Conservation (phyloP, 768 basidiomycete species). For the Dioszegia aurantiaca region DNA sequence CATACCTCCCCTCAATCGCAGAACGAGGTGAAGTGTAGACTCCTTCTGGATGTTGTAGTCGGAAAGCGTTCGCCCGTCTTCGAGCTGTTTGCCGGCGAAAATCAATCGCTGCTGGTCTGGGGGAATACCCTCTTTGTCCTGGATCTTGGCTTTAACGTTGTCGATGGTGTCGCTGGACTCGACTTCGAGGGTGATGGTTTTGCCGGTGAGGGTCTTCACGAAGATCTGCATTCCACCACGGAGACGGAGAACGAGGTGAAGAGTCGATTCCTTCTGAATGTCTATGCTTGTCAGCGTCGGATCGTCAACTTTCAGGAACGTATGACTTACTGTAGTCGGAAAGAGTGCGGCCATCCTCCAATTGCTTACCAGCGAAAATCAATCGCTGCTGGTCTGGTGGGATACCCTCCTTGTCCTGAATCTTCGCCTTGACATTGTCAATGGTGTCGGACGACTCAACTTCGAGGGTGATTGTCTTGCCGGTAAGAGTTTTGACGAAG, state of each 20-base stretch:
- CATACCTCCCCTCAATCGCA: slow-evolving; percentile 85
- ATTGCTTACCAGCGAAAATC: slow-evolving; percentile 88
- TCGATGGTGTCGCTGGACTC: too few relatives aligned
- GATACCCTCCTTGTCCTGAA: slow-evolving; percentile 92
- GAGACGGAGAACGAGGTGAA: slow-evolving; percentile 67
- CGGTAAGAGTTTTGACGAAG: slow-evolving; percentile 58
- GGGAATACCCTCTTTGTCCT: too few relatives aligned
- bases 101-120: slow-evolving; percentile 50
- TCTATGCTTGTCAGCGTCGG: slow-evolving; percentile 15
- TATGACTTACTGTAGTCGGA: slow-evolving; percentile 60
- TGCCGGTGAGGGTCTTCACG: slow-evolving; percentile 53
- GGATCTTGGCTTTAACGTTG: too few relatives aligned
- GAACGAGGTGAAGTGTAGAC: slow-evolving; percentile 58
- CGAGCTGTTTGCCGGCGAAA: slow-evolving; percentile 51
- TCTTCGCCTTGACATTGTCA: slow-evolving; percentile 91
- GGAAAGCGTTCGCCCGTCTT: slow-evolving; percentile 43
- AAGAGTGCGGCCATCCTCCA: slow-evolving; percentile 87
- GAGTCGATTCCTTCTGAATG: slow-evolving; percentile 53
- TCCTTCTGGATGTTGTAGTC: slow-evolving; percentile 68
- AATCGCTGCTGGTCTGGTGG: slow-evolving; percentile 89
- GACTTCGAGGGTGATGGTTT: too few relatives aligned
- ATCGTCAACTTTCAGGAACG: slow-evolving; percentile 61
- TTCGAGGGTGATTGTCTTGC: slow-evolving; percentile 84
- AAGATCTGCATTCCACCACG: slow-evolving; percentile 79
- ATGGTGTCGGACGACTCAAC: slow-evolving; percentile 80